Percentiles rank a stretch among this genome's conserved stretches.
Conservation (phyloP, 2,329 filamentous ascomycete genomes). For the Orbilia javanica region DNA sequence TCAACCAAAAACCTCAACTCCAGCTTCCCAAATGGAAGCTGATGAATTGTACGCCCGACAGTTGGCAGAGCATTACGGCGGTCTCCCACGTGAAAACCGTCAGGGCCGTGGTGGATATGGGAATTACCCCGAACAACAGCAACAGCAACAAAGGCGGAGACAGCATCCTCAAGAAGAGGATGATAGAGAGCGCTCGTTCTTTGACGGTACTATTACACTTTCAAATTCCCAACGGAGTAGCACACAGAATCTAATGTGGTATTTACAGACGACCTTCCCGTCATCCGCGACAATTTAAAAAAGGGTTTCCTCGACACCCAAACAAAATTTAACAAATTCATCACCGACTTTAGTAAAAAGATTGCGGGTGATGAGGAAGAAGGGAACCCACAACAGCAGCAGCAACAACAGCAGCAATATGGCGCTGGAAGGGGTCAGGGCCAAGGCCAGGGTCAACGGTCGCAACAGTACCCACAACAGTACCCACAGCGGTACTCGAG, state of each 20-base stretch:
- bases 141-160: conserved; percentile 68
- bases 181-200: conserved; percentile 83
- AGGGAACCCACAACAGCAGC: conserved; percentile 67
- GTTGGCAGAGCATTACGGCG: conserved; percentile 88
- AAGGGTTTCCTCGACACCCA: conserved; percentile 97
- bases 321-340: conserved; percentile 91
- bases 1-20: conserved; percentile 73
- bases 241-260: conserved; percentile 13
- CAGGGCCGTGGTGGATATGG: conserved; percentile 47
- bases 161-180: conserved; percentile 65
- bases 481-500: conserved; percentile 85
- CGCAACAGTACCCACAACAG: conserved; percentile 60
- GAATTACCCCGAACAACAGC: conserved; percentile 65
- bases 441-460: conserved; percentile 63
- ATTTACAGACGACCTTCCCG: conserved; percentile 85
- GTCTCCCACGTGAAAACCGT: conserved; percentile 63
- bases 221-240: background rate
- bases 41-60: conserved; percentile 94
- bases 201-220: conserved; percentile 73
- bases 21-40: conserved; percentile 84
- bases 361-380: conserved; percentile 87
- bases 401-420: conserved; percentile 61
- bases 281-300: conserved; percentile 90
- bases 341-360: conserved; percentile 89
- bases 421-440: conserved; percentile 58